These are phyloP conservation scores for Ophiostoma fasciatum DNA, from an alignment of 2,329 filamentous ascomycete species.

Conservation along the genomic window DNA sequence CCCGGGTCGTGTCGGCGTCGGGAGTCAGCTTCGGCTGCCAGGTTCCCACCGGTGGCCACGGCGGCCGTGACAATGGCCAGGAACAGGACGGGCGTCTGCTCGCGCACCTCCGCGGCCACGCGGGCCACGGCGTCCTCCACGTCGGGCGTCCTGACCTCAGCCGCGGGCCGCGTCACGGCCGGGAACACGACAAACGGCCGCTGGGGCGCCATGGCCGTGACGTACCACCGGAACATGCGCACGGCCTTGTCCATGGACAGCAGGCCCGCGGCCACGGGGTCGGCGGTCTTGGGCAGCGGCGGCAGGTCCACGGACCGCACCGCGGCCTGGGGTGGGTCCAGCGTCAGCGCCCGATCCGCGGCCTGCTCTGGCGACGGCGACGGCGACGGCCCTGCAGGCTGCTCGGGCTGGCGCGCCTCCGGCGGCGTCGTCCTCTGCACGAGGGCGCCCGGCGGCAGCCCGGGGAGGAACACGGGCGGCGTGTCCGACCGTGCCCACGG, in stretches of 20 bases:
- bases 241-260: constrained; percentile 5
- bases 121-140: not conserved
- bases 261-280: constrained; percentile 7
- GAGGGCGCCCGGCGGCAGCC: no score
- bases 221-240: constrained; percentile 6
- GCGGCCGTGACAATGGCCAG: constrained; percentile 7
- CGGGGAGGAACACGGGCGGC: no score
- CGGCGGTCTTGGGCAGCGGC: not conserved
- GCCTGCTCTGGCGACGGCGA: no score
- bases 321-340: no score
- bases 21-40: not conserved
- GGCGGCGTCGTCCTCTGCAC: no score
- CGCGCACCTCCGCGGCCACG: constrained; percentile 3
- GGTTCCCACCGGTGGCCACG: constrained; percentile 1
- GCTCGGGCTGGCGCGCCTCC: no score
- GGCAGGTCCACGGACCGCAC: no score
- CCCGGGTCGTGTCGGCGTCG: not conserved
- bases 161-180: not conserved
- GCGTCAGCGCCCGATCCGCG: no score
- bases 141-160: not conserved
- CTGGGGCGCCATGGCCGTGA: constrained; percentile 8
- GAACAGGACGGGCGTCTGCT: constrained; percentile 6
- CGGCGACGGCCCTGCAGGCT: no score
- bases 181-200: constrained; percentile 10
- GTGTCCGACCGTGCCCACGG: no score